Conservation (phyloP, 768 basidiomycete species). For the Auricularia cornea region DNA sequence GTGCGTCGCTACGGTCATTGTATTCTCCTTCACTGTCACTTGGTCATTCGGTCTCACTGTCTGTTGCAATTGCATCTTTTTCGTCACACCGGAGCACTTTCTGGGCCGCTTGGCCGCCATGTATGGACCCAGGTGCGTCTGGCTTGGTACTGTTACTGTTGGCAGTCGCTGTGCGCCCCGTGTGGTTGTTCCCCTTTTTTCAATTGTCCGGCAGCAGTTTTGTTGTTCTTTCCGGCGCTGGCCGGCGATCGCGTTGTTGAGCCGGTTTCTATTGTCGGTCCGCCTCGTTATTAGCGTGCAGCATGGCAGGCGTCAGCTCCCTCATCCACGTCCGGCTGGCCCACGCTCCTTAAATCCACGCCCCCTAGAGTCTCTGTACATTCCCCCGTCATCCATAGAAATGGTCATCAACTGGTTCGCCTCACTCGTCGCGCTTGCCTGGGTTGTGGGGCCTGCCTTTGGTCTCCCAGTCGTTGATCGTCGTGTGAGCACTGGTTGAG, state of each 20-base stretch:
- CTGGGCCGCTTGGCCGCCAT: too few species aligned
- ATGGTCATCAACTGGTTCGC: not conserved
- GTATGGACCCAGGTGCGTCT: too few species aligned
- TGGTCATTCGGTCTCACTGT: too few species aligned
- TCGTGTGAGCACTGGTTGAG: not conserved
- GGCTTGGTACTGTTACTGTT: too few species aligned
- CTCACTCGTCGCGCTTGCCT: not conserved
- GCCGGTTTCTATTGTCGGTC: not conserved
- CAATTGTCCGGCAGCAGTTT: not conserved
- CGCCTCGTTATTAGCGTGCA: too few species aligned
- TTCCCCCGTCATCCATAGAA: too few species aligned
- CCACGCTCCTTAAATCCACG: not conserved
- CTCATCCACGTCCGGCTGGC: not conserved
- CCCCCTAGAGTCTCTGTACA: too few species aligned
- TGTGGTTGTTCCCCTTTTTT: not conserved
- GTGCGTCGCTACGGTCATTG: not conserved
- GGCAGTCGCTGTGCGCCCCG: too few species aligned
- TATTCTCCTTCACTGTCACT: not conserved
- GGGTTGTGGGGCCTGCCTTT: not conserved
- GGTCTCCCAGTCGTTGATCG: not conserved
- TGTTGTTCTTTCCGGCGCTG: not conserved
- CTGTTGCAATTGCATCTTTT: too few species aligned
- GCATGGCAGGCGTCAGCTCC: too few species aligned
- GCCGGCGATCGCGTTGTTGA: not conserved
- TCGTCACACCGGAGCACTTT: not conserved